Evolutionary conservation across 805 yeast genomes (phyloP).

Genomic region (Cyberlindnera maritima): DNA sequence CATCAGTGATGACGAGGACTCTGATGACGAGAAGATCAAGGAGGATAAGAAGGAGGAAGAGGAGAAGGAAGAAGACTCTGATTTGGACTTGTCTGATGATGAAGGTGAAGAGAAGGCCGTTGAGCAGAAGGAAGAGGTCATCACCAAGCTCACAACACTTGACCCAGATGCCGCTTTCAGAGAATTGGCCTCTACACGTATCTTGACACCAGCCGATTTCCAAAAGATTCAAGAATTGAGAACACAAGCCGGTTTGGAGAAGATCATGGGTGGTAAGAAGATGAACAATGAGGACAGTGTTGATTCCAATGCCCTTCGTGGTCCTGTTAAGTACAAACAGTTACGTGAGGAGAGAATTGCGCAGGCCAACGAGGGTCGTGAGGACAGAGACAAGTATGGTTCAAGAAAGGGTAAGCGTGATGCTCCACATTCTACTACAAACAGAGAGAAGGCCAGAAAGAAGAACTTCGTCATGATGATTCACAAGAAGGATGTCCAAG

Average conservation of each 20-base stretch:
- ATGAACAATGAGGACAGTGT: slow-evolving; percentile 76
- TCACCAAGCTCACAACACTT: slow-evolving; percentile 35
- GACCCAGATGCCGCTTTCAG: slow-evolving; percentile 45
- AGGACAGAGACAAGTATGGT: slow-evolving; percentile 88
- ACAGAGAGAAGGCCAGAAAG: slow-evolving; percentile 93
- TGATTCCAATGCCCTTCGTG: slow-evolving; percentile 74
- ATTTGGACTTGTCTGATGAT: slow-evolving; percentile 48
- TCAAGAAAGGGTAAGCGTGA: slow-evolving; percentile 80
- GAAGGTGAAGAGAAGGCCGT: slow-evolving; percentile 27
- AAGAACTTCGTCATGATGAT: slow-evolving; percentile 99
- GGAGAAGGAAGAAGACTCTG: slow-evolving; percentile 45
- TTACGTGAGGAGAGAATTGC: slow-evolving; percentile 89
- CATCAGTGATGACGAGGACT: slow-evolving; percentile 49
- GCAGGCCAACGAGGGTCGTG: slow-evolving; percentile 84
- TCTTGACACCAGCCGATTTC: slow-evolving; percentile 96
- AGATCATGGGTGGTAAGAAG: slow-evolving; percentile 65
- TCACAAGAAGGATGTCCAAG: slow-evolving; percentile 91
- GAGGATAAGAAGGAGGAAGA: slow-evolving; percentile 37
- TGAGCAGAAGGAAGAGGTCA: slow-evolving; percentile 20
- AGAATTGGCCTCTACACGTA: slow-evolving; percentile 66
- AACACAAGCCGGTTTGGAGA: slow-evolving; percentile 81
- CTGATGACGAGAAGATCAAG: slow-evolving; percentile 33
- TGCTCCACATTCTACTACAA: slow-evolving; percentile 83
- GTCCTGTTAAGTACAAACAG: slow-evolving; percentile 74
- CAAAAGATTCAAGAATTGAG: slow-evolving; percentile 90